A percentile compares a stretch with the other conserved stretches of the same genome.
Evolutionary conservation across 1,284 basidiomycete genomes (phyloP).

Genomic region (Sporisorium scitamineum): DNA sequence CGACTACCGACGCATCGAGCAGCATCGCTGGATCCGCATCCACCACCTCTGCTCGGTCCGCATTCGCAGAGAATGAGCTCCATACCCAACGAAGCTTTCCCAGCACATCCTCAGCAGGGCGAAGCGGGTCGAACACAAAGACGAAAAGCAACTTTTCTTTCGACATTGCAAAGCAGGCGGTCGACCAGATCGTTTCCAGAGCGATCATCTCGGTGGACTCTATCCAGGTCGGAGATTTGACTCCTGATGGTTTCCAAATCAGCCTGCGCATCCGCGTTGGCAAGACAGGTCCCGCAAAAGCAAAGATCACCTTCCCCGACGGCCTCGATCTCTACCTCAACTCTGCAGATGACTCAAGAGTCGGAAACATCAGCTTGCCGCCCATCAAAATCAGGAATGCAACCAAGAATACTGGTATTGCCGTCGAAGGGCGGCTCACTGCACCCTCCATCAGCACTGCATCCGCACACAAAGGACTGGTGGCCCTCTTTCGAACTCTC

Average conservation of each 20-base stretch:
- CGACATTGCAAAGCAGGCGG: constrained; percentile 36
- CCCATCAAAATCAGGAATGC: constrained; percentile 35
- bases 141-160: constrained; percentile 25
- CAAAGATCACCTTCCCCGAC: constrained; percentile 49
- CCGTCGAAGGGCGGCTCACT: constrained; percentile 21
- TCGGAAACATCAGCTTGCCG: constrained; percentile 31
- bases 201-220: constrained; percentile 32
- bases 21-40: constrained; percentile 10
- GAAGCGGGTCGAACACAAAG: not conserved
- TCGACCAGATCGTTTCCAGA: constrained; percentile 45
- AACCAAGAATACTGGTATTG: constrained; percentile 24
- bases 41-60: constrained; percentile 1
- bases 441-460: not conserved
- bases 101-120: not conserved
- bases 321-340: constrained; percentile 44
- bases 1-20: constrained; percentile 9
- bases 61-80: not conserved
- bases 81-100: constrained; percentile 13
- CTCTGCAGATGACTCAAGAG: constrained; percentile 15
- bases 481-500: constrained; percentile 27
- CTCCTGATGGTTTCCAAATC: constrained; percentile 29
- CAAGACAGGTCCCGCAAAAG: constrained; percentile 47
- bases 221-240: constrained; percentile 25
- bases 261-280: constrained; percentile 26
- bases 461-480: constrained; percentile 13